These are phyloP conservation scores for Pholiota molesta DNA, from an alignment of 768 basidiomycete species.

Conservation along the genomic window DNA sequence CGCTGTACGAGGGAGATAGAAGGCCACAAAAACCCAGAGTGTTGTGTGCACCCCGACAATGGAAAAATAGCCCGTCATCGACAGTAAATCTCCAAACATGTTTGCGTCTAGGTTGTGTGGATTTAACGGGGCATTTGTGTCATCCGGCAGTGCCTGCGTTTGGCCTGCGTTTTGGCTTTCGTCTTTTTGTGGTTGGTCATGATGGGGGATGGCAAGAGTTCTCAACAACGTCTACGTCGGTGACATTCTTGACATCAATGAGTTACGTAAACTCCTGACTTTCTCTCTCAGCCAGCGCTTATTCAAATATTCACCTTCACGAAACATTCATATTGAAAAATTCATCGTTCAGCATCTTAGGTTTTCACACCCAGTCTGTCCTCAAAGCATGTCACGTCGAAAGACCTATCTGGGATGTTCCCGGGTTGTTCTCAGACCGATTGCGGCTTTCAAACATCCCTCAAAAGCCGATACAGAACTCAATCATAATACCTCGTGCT, in stretches of 20 bases:
- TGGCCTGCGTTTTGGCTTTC: slow-evolving; percentile 17
- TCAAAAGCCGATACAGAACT: slow-evolving; percentile 2
- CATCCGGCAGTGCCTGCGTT: slow-evolving; percentile 8
- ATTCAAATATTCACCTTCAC: not conserved
- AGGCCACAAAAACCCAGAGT: slow-evolving; percentile 64
- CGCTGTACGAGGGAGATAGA: slow-evolving; percentile 71
- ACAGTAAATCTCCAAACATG: slow-evolving; percentile 4
- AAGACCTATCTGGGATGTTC: not conserved
- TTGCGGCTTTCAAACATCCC: not conserved
- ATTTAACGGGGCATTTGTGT: slow-evolving; percentile 1
- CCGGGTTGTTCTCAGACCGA: not conserved
- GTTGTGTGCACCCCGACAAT: slow-evolving; percentile 68
- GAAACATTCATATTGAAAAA: not conserved
- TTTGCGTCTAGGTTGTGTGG: not conserved
- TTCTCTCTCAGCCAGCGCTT: not conserved
- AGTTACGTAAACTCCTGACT: not conserved
- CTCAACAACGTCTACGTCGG: not conserved
- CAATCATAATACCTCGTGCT: not conserved
- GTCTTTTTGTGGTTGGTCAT: slow-evolving; percentile 20
- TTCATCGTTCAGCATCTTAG: not conserved
- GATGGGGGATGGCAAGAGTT: slow-evolving; percentile 1
- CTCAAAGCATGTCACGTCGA: not conserved
- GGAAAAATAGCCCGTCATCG: slow-evolving; percentile 36
- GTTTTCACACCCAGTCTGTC: not conserved
- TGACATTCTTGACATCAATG: not conserved